Conservation (phyloP, 164 flowering plant species). For the Berberis thunbergii region DNA sequence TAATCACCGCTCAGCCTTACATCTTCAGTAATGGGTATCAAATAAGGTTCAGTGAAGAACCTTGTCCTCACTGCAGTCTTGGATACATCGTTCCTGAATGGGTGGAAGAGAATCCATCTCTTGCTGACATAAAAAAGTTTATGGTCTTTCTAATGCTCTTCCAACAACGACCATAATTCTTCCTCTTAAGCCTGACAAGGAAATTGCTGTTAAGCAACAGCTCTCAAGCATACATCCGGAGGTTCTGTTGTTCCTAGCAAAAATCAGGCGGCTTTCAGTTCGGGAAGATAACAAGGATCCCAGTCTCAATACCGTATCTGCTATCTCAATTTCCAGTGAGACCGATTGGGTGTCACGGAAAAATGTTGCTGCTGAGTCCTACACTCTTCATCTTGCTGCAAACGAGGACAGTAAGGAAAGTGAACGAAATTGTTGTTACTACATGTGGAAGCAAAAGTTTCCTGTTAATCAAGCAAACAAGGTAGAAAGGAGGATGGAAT, state of each 20-base stretch:
- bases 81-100: constrained; percentile 3
- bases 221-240: constrained; percentile 55
- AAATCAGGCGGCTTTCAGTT: constrained; percentile 45
- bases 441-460: constrained; percentile 63
- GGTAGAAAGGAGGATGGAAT: constrained; percentile 38
- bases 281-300: constrained; percentile 34
- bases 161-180: constrained; percentile 43
- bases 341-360: constrained; percentile 33
- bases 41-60: constrained; percentile 1
- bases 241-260: constrained; percentile 49
- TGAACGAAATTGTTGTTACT: constrained; percentile 33
- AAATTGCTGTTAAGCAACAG: constrained; percentile 47
- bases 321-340: constrained; percentile 43
- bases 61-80: neutral
- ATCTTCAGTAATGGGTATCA: constrained; percentile 2
- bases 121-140: neutral
- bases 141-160: constrained; percentile 7
- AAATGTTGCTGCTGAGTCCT: constrained; percentile 54
- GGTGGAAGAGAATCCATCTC: neutral
- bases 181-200: constrained; percentile 55
- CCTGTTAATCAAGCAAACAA: constrained; percentile 33
- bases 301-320: constrained; percentile 25
- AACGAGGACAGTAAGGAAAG: constrained; percentile 16
- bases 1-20: constrained; percentile 1
- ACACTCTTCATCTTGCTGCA: constrained; percentile 37